Evolutionary conservation across 2,329 filamentous ascomycete species (phyloP), one percentile per base, ranked within the genome.

Genomic region (Fusarium kyushuense): DNA sequence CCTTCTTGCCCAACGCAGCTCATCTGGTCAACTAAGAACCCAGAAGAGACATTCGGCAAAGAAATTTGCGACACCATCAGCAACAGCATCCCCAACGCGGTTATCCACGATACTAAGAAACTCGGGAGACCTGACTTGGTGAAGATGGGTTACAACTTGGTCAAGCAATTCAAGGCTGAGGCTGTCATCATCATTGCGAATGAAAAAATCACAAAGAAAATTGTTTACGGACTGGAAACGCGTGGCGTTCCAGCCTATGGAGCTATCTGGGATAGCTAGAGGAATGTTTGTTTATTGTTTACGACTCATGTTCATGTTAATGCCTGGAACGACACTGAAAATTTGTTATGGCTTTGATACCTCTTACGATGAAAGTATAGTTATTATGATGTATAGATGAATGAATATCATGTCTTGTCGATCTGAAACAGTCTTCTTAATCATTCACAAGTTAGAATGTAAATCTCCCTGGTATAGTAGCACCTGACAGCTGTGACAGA

Each of bases 141-240:
- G 21, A 76, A 76, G 51, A 82, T 82, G 77, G 78, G 79, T 5
- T 84, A 81, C 74, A 84, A 92, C 74, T 71, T 90, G 27, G 81
- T 81, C 6, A 80, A 88, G 49, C 82, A 84, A 35, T 88, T 86
- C 73, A 78, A 81, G 14, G 79, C 89, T 1, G 90, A 93, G 80
- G 91, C 90, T 2, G 89, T 93, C 17, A 89, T 92, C 72, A 86
- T 93, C 59, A 89, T 94, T 70, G 89, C 88, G 43, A 93, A 93
- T 75, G 87, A 89, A 61, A 84, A 79, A 61, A 84, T 92, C 25
- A 93, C 90, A 6, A 84, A 84, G 72, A 87, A 87, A 79, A 83
- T 93, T 3, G 90, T 93, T 1, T 90, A 89, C 74, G 89, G 85
- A 2, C 78, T 94, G 51, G 90, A 93, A 78, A 84, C 82, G 27